A percentile compares a stretch with the other conserved stretches of the same genome.
These are phyloP conservation scores for Stephania japonica DNA, from an alignment of 164 flowering plant species.

Conservation along the genomic window DNA sequence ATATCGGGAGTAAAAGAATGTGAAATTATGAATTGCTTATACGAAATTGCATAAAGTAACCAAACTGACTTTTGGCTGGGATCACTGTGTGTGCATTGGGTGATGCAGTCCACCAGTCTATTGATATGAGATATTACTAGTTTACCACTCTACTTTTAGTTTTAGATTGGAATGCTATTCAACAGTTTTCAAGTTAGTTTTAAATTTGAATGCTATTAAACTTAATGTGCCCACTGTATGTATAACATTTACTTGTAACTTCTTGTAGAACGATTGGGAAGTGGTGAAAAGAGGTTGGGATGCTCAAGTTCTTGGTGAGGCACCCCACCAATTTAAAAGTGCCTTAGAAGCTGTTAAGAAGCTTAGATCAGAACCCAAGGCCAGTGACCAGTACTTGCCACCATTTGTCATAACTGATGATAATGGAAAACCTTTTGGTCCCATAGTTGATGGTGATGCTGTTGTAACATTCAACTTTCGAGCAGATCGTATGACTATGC, in stretches of 20 bases:
- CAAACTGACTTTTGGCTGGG: background rate
- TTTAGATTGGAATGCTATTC: no score
- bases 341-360: constrained; percentile 84
- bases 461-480: constrained; percentile 92
- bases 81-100: background rate
- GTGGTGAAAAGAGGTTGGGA: constrained; percentile 98
- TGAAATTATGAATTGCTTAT: background rate
- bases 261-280: constrained; percentile 81
- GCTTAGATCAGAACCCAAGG: constrained; percentile 49
- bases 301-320: constrained; percentile 99
- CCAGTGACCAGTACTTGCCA: constrained; percentile 79
- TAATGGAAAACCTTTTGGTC: constrained; percentile 75
- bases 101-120: background rate
- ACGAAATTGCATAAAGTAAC: background rate
- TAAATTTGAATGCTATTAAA: no score
- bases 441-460: constrained; percentile 93
- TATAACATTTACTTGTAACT: background rate
- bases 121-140: background rate
- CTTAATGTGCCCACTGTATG: background rate
- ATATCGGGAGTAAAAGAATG: background rate
- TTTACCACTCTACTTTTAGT: no score
- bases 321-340: constrained; percentile 74
- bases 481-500: constrained; percentile 97
- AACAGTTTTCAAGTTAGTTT: background rate
- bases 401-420: constrained; percentile 96